These are phyloP conservation scores for Tetrahymena malaccensis DNA, from an alignment of 73 alveolate species.

Conservation along the genomic window DNA sequence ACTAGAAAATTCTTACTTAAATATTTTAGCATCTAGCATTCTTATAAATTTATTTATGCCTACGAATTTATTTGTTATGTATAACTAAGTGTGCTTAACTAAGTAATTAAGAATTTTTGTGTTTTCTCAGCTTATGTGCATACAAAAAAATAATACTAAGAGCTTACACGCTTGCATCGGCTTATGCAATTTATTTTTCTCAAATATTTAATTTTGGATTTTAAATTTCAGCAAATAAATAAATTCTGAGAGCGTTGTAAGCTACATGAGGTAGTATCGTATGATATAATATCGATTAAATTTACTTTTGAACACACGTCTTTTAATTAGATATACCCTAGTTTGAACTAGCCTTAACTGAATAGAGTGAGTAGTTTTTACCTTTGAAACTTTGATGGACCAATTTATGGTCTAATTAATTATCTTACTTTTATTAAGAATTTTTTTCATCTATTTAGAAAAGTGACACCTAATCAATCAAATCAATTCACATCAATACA, in stretches of 20 bases:
- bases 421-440: background rate
- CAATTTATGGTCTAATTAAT: background rate
- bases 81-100: background rate
- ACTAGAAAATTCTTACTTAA: background rate
- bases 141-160: background rate
- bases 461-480: background rate
- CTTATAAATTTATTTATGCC: background rate
- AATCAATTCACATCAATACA: background rate
- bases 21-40: background rate
- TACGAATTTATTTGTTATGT: no score
- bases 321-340: background rate
- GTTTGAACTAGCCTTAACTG: background rate
- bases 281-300: background rate
- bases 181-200: background rate
- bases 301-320: background rate
- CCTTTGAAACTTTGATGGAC: background rate
- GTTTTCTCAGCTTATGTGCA: background rate
- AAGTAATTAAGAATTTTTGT: background rate
- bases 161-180: background rate
- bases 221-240: no score
- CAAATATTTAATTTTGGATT: background rate
- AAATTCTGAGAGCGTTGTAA: background rate
- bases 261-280: background rate
- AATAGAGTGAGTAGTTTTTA: background rate
- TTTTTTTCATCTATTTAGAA: background rate